Evolutionary conservation across 2,329 filamentous ascomycete species (phyloP), one percentile per base, ranked within the genome.

Genomic region (Fusarium setosum): DNA sequence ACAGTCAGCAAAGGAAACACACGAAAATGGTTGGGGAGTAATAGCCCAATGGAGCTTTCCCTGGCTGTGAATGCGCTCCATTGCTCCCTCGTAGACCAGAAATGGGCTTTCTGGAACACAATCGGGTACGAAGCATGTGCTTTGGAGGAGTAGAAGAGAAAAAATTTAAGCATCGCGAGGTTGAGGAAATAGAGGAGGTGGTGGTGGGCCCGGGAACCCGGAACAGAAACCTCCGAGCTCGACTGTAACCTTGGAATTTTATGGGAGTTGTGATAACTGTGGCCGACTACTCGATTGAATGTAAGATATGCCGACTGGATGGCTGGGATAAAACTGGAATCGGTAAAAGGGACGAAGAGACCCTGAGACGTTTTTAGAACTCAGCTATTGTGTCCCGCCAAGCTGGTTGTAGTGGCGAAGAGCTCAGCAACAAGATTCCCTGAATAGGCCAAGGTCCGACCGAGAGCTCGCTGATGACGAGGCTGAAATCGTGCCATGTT

Each of bases 191-290:
- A 44, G 45, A 50, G 42, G 29, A 40, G 12, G 4, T 9, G n/a
- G n/a, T 12, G 38, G 59, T 69, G 62, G 67, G 23, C 8, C 45
- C 62, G 53, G 66, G 56, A 5, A 7, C 23, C 23, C 65, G 57
- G 53, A 47, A 20, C 26, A 21, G 32, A 12, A 58, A 17, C 6
- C 35, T 63, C 68, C 66, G 67, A 53, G 18, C 5, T 3, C 31
- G 8, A 6, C 17, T 26, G 11, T 29, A 20, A 4, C 20, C 11
- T 23, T 40, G 5, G 20, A 15, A n/a, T 6, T 40, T 40, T 13
- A 40, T 15, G n/a, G n/a, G n/a, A n/a, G n/a, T n/a, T n/a, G n/a
- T n/a, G n/a, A n/a, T n/a, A n/a, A n/a, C n/a, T n/a, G n/a, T n/a
- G n/a, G n/a, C n/a, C n/a, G n/a, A n/a, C n/a, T n/a, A n/a, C n/a